Base-by-base conservation (phyloP, 768 basidiomycete genomes). In the Galerina marginata region DNA sequence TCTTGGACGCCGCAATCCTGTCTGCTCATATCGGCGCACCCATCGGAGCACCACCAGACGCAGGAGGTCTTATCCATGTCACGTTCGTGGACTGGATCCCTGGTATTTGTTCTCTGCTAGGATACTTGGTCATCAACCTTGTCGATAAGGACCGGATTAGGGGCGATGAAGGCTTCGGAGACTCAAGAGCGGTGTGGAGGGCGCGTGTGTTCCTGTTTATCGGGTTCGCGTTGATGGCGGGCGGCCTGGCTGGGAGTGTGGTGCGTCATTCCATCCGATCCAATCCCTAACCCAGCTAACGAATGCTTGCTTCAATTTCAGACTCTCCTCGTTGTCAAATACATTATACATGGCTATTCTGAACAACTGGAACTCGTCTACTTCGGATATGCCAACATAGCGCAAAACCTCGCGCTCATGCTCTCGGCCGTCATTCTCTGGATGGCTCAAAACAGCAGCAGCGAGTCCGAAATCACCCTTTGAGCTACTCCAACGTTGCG, bases 171-270 rank as follows among this genome's bases (percentile, higher is more conserved):
- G 85, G 86, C 0, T 92, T 89, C 68, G 91, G 92, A 3, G 92
- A 95, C 68, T 81, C 92, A 0, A 79, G 87, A 1, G 91, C 93
- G 3, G 94, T 97, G 14, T 97, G 95, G 94, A 81, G 92, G 63
- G 96, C 96, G 5, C 79, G 96, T 33, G 75, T 97, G 64, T 86
- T 96, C 69, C 73, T 99, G 62, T 99, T 99, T 75, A 83, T 98
- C 60, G 96, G 96, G 1, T 97, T 99, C 69, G 95, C 96, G 0
- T 73, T 99, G 47, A 95, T 99, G 95, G 97, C 97, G 2, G 96
- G 97, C 5, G 97, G 97, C 0, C 72, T 99, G 46, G 97, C 96
- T n/a, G 97, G 96, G 50, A 96, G 95, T 70, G 86, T 97, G 71
- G 96, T 98, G 70, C 68, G 95, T 86, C 16, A 37, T 16, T 33